Evolutionary conservation across 306 rosid genomes (phyloP).

Genomic region (Acacia melanoxylon): DNA sequence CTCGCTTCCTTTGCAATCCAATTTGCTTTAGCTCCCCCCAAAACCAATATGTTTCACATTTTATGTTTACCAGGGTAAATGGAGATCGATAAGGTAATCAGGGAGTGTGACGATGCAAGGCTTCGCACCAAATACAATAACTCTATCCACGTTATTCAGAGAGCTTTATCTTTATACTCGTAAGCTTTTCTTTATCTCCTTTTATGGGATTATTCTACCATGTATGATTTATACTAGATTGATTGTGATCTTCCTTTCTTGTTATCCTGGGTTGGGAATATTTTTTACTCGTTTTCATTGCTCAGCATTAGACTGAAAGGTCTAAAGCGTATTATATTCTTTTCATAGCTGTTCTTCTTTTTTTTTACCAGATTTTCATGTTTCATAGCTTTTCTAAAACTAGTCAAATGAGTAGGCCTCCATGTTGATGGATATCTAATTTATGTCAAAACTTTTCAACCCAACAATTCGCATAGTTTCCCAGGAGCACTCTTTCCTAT

Average conservation of each 20-base stretch:
- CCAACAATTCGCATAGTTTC: not conserved
- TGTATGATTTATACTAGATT: not conserved
- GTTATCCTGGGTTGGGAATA: conserved; percentile 21
- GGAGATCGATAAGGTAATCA: conserved; percentile 75
- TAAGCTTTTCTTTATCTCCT: conserved; percentile 41
- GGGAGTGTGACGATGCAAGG: conserved; percentile 56
- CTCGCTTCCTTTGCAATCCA: not conserved
- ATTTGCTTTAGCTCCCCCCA: not conserved
- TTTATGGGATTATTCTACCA: not conserved
- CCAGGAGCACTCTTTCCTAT: not conserved
- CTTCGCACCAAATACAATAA: conserved; percentile 67
- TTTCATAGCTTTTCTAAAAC: conserved; percentile 6
- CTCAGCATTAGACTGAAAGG: not conserved
- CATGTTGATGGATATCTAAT: conserved; percentile 29
- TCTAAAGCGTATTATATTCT: not conserved
- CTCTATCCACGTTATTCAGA: conserved; percentile 64
- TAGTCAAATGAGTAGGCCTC: not conserved
- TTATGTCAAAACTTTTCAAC: conserved; percentile 6
- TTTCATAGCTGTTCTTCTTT: no score
- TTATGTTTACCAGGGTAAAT: conserved; percentile 34
- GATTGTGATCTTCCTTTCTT: conserved; percentile 8
- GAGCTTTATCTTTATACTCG: conserved; percentile 65
- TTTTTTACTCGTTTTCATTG: conserved; percentile 1
- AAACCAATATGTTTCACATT: not conserved
- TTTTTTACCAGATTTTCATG: no score